Percentiles rank a stretch among this genome's conserved stretches.
Evolutionary conservation across 2,329 filamentous ascomycete genomes (phyloP).

Genomic region (Fusarium acutatum): DNA sequence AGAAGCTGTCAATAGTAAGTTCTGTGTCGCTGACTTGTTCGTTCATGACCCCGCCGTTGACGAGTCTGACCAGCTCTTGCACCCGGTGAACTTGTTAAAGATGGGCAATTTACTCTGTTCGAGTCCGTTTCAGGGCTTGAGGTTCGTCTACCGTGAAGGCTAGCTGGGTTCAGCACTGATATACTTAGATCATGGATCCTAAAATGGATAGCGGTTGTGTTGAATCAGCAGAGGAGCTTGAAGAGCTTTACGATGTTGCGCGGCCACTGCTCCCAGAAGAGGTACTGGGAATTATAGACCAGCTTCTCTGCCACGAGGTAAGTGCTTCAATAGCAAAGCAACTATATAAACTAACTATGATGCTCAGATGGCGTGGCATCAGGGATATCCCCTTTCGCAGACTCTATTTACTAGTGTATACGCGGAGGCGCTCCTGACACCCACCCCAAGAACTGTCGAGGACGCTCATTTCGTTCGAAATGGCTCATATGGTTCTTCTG

Average conservation of each 20-base stretch:
- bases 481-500: constrained; percentile 38
- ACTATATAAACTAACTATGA: constrained; percentile 3
- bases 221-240: constrained; percentile 79
- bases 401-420: constrained; percentile 94
- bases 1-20: constrained; percentile 61
- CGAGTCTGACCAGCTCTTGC: constrained; percentile 66
- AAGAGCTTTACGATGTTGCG: constrained; percentile 82
- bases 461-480: constrained; percentile 69
- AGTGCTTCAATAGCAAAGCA: constrained; percentile 13
- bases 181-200: constrained; percentile 90
- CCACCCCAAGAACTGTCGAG: constrained; percentile 69
- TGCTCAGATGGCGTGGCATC: constrained; percentile 89
- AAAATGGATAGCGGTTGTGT: constrained; percentile 98
- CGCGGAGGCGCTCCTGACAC: constrained; percentile 82
- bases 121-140: constrained; percentile 91
- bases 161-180: background rate
- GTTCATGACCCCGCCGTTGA: constrained; percentile 19
- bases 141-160: constrained; percentile 50
- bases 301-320: constrained; percentile 89
- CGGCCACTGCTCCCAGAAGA: constrained; percentile 76
- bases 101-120: constrained; percentile 93
- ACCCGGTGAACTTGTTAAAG: constrained; percentile 88
- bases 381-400: constrained; percentile 94
- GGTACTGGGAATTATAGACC: constrained; percentile 92
- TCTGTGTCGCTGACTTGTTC: background rate